Evolutionary conservation across 2,329 filamentous ascomycete genomes (phyloP).

Genomic region (Alternaria angustiovoidea): DNA sequence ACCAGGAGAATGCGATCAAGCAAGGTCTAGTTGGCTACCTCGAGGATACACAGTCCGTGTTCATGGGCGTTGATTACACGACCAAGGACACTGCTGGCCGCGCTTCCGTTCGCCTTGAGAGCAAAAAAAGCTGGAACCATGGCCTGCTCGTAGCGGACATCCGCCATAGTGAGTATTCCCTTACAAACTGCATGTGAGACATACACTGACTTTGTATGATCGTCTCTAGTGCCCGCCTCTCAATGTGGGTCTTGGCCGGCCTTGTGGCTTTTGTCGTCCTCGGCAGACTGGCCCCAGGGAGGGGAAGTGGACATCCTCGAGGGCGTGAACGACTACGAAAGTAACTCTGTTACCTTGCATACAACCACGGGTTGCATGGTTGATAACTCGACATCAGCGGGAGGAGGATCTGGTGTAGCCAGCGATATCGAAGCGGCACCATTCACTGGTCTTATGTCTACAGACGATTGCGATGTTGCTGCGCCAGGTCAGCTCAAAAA

Average conservation of each 20-base stretch:
- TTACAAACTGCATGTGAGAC: background rate
- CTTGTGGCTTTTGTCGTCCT: slow-evolving; percentile 42
- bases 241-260: slow-evolving; percentile 47
- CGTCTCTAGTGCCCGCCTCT: slow-evolving; percentile 32
- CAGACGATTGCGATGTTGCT: slow-evolving; percentile 57
- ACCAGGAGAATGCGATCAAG: slow-evolving; percentile 19
- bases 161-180: slow-evolving; percentile 28
- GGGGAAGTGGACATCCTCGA: slow-evolving; percentile 51
- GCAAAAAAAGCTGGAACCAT: slow-evolving; percentile 41
- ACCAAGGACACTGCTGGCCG: slow-evolving; percentile 38
- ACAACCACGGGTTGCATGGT: slow-evolving; percentile 37
- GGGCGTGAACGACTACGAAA: slow-evolving; percentile 42
- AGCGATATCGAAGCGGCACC: background rate
- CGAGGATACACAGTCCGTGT: slow-evolving; percentile 30
- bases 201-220: background rate
- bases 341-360: slow-evolving; percentile 46
- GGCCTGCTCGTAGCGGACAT: slow-evolving; percentile 47
- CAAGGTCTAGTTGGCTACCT: slow-evolving; percentile 31
- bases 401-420: background rate
- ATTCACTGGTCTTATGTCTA: slow-evolving; percentile 57
- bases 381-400: slow-evolving; percentile 20
- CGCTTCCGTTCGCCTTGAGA: slow-evolving; percentile 41
- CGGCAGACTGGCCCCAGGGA: slow-evolving; percentile 40
- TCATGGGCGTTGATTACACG: slow-evolving; percentile 55
- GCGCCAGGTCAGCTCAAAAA: slow-evolving; percentile 37